A percentile compares a stretch with the other conserved stretches of the same genome.
Evolutionary conservation across 2,329 filamentous ascomycete species (phyloP).

Genomic region (Niveomyces coronatus): DNA sequence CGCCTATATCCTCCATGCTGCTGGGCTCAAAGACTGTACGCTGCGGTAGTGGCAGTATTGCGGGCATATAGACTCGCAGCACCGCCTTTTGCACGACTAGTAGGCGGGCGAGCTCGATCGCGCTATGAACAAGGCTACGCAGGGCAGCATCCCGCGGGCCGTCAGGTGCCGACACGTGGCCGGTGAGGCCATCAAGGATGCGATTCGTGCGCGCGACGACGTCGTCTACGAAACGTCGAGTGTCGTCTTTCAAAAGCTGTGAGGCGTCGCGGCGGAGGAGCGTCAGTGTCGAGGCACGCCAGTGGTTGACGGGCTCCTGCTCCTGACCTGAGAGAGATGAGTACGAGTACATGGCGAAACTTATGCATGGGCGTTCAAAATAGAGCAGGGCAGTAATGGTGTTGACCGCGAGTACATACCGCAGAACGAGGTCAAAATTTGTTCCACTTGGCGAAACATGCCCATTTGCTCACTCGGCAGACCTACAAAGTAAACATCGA

Average conservation of each 20-base stretch:
- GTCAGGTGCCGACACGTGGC: slow-evolving; percentile 18
- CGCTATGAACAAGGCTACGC: slow-evolving; percentile 39
- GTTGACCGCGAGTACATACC: slow-evolving; percentile 29
- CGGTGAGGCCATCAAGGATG: slow-evolving; percentile 41
- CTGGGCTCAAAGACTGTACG: slow-evolving; percentile 43
- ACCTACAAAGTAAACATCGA: slow-evolving; percentile 54
- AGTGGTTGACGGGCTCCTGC: slow-evolving; percentile 49
- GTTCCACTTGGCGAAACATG: slow-evolving; percentile 40
- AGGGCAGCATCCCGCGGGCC: slow-evolving; percentile 42
- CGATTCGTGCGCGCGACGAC: slow-evolving; percentile 37
- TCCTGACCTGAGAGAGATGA: slow-evolving; percentile 25
- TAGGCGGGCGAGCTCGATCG: slow-evolving; percentile 46
- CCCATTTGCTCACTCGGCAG: slow-evolving; percentile 42
- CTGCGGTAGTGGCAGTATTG: slow-evolving; percentile 41
- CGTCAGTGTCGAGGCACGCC: slow-evolving; percentile 54
- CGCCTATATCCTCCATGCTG: slow-evolving; percentile 57
- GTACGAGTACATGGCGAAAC: slow-evolving; percentile 14
- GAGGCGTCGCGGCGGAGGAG: slow-evolving; percentile 45
- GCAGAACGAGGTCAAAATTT: slow-evolving; percentile 29
- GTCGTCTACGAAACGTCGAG: slow-evolving; percentile 29
- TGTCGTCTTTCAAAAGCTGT: slow-evolving; percentile 35
- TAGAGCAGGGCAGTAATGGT: too few species aligned
- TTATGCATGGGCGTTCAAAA: not conserved
- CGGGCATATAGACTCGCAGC: slow-evolving; percentile 46
- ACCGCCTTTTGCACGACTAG: slow-evolving; percentile 49